A percentile compares a stretch with the other conserved stretches of the same genome.
Evolutionary conservation across 2,329 filamentous ascomycete species (phyloP).

Genomic region (Talaromyces sp.): DNA sequence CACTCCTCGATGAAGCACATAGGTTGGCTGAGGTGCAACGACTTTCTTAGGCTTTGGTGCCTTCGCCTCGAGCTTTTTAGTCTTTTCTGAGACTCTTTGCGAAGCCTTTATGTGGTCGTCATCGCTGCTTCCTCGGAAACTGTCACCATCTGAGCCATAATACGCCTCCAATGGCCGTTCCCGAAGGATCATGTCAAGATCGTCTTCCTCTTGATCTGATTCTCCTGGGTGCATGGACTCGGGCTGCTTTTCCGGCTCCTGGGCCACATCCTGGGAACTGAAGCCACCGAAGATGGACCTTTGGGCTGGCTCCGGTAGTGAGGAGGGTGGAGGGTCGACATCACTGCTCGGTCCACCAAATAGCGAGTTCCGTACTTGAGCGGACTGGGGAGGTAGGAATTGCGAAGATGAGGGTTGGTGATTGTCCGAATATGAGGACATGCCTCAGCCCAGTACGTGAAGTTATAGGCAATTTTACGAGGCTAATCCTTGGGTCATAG

Average conservation of each 20-base stretch:
- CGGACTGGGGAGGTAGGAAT: constrained; percentile 22
- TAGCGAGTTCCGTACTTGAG: constrained; percentile 21
- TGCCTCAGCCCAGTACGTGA: constrained; percentile 17
- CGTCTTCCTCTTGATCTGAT: constrained; percentile 14
- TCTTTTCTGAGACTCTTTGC: background rate
- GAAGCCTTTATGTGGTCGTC: constrained; percentile 5
- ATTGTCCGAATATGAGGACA: constrained; percentile 32
- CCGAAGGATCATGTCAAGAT: constrained; percentile 25
- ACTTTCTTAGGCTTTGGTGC: background rate
- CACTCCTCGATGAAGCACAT: constrained; percentile 24
- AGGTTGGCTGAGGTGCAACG: constrained; percentile 4
- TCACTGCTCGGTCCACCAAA: constrained; percentile 30
- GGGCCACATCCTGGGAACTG: constrained; percentile 24
- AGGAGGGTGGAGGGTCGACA: constrained; percentile 29
- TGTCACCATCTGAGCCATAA: constrained; percentile 29
- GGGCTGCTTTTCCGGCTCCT: constrained; percentile 14
- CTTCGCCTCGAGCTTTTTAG: background rate
- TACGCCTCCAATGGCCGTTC: constrained; percentile 21
- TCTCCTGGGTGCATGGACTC: constrained; percentile 8
- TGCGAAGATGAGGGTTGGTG: constrained; percentile 21
- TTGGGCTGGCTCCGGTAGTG: constrained; percentile 27
- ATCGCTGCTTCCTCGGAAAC: constrained; percentile 24
- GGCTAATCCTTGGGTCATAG: background rate
- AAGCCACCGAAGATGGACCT: constrained; percentile 35
- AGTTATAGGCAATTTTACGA: background rate